A percentile compares a stretch with the other conserved stretches of the same genome.
Conservation (phyloP, 331 rosid species). For the Arachis monticola region DNA sequence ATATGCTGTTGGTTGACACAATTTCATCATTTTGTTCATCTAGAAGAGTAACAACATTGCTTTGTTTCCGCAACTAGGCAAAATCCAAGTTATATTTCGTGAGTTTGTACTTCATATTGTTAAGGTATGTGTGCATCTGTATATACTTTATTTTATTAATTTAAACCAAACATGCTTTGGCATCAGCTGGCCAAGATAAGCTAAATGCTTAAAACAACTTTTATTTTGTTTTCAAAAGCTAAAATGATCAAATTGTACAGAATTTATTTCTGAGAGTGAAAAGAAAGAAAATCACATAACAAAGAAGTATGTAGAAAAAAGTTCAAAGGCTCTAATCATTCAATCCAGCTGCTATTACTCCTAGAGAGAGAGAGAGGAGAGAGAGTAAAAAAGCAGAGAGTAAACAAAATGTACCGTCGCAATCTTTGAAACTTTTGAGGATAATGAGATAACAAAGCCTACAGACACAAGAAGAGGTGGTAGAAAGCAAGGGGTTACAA, state of each 20-base stretch:
- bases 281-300: slow-evolving; percentile 3
- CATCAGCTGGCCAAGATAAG: neutral
- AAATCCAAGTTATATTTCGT: neutral
- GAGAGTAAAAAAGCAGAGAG: neutral
- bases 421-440: slow-evolving; percentile 71
- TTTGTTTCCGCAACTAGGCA: neutral
- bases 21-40: neutral
- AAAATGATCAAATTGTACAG: slow-evolving; percentile 6
- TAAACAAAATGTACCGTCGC: slow-evolving; percentile 60
- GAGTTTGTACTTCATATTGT: no score
- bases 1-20: slow-evolving; percentile 1
- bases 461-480: slow-evolving; percentile 41
- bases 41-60: neutral
- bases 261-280: slow-evolving; percentile 1
- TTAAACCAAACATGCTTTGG: slow-evolving; percentile 9
- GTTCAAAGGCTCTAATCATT: neutral
- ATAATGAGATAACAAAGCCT: slow-evolving; percentile 77
- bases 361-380: neutral
- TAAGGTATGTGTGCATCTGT: neutral
- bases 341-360: neutral
- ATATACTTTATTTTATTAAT: slow-evolving; percentile 11
- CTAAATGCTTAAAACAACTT: slow-evolving; percentile 19
- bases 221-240: slow-evolving; percentile 17
- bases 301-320: slow-evolving; percentile 14
- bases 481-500: slow-evolving; percentile 20